phyloP scores from a whole-genome alignment of 805 yeast genomes.

The Scheffersomyces lignosus region DNA sequence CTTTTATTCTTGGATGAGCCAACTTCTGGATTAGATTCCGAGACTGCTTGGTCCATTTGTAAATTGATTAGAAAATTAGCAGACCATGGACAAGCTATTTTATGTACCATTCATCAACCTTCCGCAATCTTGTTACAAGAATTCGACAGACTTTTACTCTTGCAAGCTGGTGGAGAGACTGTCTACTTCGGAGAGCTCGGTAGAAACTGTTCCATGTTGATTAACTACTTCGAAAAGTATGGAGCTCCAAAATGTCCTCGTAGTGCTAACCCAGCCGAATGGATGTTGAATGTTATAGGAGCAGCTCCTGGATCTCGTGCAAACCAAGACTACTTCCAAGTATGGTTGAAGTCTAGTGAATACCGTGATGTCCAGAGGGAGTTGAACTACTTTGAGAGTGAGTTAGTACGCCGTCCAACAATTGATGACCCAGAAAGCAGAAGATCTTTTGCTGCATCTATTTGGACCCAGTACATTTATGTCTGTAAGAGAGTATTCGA shows the following conservation, averaged over 20 bases:
- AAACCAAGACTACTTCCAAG: conserved; percentile 22
- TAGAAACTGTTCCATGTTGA: conserved; percentile 53
- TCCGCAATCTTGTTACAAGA: conserved; percentile 75
- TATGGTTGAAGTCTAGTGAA: conserved; percentile 23
- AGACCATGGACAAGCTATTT: conserved; percentile 55
- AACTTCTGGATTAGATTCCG: conserved; percentile 60
- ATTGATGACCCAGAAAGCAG: conserved; percentile 7
- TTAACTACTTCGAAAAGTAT: conserved; percentile 62
- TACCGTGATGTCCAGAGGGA: conserved; percentile 11
- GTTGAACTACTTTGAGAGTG: conserved; percentile 19
- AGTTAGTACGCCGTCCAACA: conserved; percentile 14
- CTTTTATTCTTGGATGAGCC: conserved; percentile 60
- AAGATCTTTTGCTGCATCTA: conserved; percentile 9
- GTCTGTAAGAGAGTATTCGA: conserved; percentile 12
- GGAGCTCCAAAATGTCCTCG: conserved; percentile 70
- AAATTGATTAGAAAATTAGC: conserved; percentile 51
- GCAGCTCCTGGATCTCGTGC: conserved; percentile 33
- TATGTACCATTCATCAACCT: conserved; percentile 78
- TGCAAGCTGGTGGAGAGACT: conserved; percentile 70
- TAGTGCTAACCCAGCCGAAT: conserved; percentile 68
- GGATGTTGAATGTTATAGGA: conserved; percentile 29
- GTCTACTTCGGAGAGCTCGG: conserved; percentile 79
- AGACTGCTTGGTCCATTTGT: conserved; percentile 59
- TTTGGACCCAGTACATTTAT: conserved; percentile 8
- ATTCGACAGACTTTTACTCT: conserved; percentile 70